Evolutionary conservation across 805 yeast genomes (phyloP).

Genomic region (Cyberlindnera sargentensis): DNA sequence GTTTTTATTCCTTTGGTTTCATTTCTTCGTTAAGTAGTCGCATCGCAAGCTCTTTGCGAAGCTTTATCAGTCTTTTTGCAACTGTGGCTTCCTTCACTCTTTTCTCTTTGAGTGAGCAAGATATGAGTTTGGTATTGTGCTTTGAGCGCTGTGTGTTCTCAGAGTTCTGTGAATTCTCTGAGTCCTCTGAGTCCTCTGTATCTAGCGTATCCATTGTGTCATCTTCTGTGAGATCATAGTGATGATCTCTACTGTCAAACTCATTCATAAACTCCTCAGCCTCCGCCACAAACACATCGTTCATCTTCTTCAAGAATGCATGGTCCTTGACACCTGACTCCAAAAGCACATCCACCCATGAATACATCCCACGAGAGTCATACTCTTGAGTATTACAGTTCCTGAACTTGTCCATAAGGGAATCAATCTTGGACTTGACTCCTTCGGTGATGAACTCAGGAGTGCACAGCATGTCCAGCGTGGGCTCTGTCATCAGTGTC

Average conservation of each 20-base stretch:
- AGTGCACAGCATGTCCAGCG: not conserved
- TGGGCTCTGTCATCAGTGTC: not conserved
- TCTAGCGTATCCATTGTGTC: too few relatives aligned
- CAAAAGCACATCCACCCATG: conserved; percentile 3
- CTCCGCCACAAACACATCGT: conserved; percentile 43
- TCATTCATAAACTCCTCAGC: conserved; percentile 71
- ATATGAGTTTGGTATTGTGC: too few relatives aligned
- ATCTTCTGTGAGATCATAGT: too few relatives aligned
- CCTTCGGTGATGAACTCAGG: not conserved
- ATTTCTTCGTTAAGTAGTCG: not conserved
- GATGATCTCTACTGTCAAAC: not conserved
- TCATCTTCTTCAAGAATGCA: conserved; percentile 1
- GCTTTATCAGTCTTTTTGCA: too few relatives aligned
- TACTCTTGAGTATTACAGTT: conserved; percentile 49
- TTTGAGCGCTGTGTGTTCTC: too few relatives aligned
- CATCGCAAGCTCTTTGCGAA: not conserved
- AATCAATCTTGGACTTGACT: conserved; percentile 33
- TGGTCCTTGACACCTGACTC: not conserved
- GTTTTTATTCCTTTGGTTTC: not conserved
- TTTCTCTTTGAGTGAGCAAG: too few relatives aligned
- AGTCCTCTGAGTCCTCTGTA: too few relatives aligned
- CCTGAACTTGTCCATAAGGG: conserved; percentile 76
- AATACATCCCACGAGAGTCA: too few relatives aligned
- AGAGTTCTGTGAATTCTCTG: too few relatives aligned
- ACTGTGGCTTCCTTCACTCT: too few relatives aligned